Percentiles rank a stretch among this genome's conserved stretches.
Conservation (phyloP, 371 early-diverging fungal genomes). For the Fennellomyces sp. region DNA sequence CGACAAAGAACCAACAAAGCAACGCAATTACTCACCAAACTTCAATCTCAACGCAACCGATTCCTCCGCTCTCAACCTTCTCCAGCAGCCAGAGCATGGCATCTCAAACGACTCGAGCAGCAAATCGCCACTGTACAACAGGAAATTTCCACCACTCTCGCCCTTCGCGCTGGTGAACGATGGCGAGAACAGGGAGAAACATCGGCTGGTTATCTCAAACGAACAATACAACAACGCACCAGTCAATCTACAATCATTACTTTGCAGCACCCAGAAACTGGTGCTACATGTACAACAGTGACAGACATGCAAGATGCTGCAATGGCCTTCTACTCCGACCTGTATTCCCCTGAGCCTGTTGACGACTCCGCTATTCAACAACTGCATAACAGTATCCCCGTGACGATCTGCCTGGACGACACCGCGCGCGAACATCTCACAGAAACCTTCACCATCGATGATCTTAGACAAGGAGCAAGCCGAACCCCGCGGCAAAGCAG, state of each 20-base stretch:
- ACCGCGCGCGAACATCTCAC: not conserved
- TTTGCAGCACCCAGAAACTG: constrained; percentile 1
- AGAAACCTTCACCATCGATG: constrained; percentile 6
- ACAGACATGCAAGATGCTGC: constrained; percentile 1
- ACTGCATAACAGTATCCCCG: not conserved
- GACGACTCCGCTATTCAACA: not conserved
- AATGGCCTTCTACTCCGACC: not conserved
- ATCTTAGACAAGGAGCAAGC: not conserved
- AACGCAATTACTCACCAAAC: not conserved
- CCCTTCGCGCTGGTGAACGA: not conserved
- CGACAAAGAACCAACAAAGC: not conserved
- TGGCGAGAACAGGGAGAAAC: constrained; percentile 32
- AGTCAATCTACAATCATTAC: not conserved
- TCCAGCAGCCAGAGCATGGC: not conserved
- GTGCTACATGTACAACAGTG: not conserved
- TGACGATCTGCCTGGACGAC: not conserved
- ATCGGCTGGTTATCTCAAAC: constrained; percentile 18
- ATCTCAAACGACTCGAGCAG: not conserved
- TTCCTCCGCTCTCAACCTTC: not conserved
- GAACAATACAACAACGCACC: not conserved
- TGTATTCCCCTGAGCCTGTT: constrained; percentile 1
- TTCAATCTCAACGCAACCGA: constrained; percentile 5
- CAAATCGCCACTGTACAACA: constrained; percentile 8
- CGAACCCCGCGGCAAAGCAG: constrained; percentile 4
- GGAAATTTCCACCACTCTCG: constrained; percentile 1